A percentile compares a stretch with the other conserved stretches of the same genome.
phyloP scores from a whole-genome alignment of 75 land plant genomes.

The Cryptomeria japonica region DNA sequence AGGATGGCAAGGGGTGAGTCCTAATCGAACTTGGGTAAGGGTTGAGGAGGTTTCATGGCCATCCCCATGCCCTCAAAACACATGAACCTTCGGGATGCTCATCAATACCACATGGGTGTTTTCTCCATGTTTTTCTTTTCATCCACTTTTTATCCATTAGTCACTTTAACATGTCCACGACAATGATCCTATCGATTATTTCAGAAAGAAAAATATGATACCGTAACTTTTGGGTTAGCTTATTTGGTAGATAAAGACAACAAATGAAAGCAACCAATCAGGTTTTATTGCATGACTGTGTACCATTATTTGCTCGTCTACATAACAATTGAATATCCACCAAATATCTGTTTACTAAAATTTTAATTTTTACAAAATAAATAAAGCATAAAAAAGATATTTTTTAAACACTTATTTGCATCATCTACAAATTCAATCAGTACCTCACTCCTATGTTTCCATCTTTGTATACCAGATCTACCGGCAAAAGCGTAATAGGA shows the following conservation, averaged over 20 bases:
- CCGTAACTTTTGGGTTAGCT: background rate
- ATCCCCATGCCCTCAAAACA: background rate
- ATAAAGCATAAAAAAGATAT: background rate
- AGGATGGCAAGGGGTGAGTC: no score
- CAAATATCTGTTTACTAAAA: background rate
- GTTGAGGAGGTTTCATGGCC: no score
- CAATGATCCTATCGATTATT: background rate
- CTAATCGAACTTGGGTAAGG: no score
- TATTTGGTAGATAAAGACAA: background rate
- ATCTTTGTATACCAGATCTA: constrained; percentile 67
- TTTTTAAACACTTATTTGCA: background rate
- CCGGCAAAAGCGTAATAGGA: constrained; percentile 97
- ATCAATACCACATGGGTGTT: background rate
- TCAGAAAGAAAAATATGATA: background rate
- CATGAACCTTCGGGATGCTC: background rate
- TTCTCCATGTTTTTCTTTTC: background rate
- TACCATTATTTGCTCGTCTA: background rate
- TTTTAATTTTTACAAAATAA: background rate
- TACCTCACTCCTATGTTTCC: constrained; percentile 90
- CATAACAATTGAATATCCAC: background rate
- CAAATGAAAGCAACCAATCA: background rate
- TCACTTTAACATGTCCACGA: background rate
- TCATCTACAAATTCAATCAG: background rate
- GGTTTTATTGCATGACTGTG: background rate
- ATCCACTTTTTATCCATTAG: background rate